Conservation (phyloP, 2,329 filamentous ascomycete genomes). For the Pseudogymnoascus sp. region DNA sequence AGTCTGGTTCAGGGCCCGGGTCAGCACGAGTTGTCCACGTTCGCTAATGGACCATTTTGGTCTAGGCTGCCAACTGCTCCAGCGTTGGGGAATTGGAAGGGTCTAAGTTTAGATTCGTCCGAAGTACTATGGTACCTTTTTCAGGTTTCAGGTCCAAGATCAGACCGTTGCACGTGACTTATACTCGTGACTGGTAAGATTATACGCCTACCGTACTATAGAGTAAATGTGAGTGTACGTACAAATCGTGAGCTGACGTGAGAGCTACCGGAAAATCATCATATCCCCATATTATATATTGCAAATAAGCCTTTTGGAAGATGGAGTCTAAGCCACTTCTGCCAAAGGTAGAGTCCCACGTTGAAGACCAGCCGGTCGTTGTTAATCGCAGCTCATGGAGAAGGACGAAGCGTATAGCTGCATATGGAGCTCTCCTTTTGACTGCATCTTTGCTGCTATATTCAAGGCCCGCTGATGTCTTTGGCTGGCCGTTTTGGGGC, state of each 20-base stretch:
- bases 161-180: background rate
- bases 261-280: background rate
- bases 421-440: conserved; percentile 16
- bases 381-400: too few relatives aligned
- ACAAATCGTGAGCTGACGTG: background rate
- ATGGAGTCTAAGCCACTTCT: conserved; percentile 6
- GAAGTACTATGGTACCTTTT: background rate
- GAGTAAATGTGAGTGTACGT: background rate
- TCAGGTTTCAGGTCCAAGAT: background rate
- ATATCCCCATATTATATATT: background rate
- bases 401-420: conserved; percentile 8
- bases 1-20: conserved; percentile 4
- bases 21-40: conserved; percentile 9
- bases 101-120: conserved; percentile 4
- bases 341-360: background rate
- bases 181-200: background rate
- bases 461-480: conserved; percentile 11
- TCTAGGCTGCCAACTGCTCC: conserved; percentile 4
- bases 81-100: background rate
- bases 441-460: conserved; percentile 15
- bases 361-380: background rate
- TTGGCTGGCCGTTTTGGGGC: conserved; percentile 9
- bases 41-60: background rate
- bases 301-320: background rate
- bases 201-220: background rate